A percentile compares a stretch with the other conserved stretches of the same genome.
Conservation (phyloP, 1,139 yeast genomes). For the Diutina rugosa region DNA sequence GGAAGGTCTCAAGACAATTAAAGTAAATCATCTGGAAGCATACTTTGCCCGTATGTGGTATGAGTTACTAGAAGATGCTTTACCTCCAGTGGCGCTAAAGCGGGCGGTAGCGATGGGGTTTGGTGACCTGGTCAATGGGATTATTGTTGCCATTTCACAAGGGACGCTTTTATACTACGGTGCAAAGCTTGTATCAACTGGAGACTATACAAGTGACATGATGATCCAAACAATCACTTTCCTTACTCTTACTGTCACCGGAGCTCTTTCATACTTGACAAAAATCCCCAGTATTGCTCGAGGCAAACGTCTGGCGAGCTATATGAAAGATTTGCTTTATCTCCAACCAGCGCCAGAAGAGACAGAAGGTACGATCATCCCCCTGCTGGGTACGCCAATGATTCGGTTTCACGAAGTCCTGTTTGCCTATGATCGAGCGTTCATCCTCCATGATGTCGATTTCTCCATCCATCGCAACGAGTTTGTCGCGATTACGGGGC, state of each 20-base stretch:
- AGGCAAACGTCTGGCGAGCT: constrained; percentile 59
- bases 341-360: constrained; percentile 19
- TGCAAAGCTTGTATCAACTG: constrained; percentile 44
- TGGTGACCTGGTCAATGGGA: constrained; percentile 46
- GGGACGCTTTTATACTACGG: constrained; percentile 70
- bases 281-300: constrained; percentile 68
- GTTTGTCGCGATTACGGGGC: constrained; percentile 55
- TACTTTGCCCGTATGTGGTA: constrained; percentile 31
- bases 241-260: constrained; percentile 58
- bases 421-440: constrained; percentile 32
- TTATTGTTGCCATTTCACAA: constrained; percentile 48
- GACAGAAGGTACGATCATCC: constrained; percentile 12
- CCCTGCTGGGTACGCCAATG: constrained; percentile 7
- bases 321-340: constrained; percentile 10
- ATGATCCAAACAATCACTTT: constrained; percentile 61
- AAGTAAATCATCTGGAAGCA: constrained; percentile 36
- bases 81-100: constrained; percentile 16
- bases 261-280: constrained; percentile 44
- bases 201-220: constrained; percentile 40
- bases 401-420: constrained; percentile 28
- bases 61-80: not conserved
- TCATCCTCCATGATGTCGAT: constrained; percentile 18
- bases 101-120: constrained; percentile 49
- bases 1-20: constrained; percentile 49
- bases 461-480: constrained; percentile 32